Percentiles rank a stretch among this genome's conserved stretches.
Conservation (phyloP, 106 monocot species). For the Platanthera zijinensis region DNA sequence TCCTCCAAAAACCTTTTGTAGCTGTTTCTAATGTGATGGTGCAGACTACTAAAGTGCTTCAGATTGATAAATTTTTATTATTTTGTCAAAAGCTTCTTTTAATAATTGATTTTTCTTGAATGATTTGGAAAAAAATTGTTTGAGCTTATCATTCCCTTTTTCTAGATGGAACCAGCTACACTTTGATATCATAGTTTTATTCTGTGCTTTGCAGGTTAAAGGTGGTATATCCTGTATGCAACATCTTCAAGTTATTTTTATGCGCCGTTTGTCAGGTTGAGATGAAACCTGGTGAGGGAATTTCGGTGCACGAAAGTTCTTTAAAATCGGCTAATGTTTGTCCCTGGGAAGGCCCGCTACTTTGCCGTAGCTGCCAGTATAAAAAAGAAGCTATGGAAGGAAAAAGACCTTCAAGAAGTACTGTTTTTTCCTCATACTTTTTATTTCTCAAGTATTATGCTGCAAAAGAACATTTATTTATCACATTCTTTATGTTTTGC, state of each 20-base stretch:
- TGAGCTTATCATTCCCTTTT: background rate
- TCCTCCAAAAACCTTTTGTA: no score
- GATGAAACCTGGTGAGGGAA: constrained; percentile 80
- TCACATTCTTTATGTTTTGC: background rate
- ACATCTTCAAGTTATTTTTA: constrained; percentile 59
- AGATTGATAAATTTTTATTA: no score
- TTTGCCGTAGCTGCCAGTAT: constrained; percentile 56
- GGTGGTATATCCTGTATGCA: constrained; percentile 41
- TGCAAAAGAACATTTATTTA: background rate
- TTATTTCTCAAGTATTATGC: background rate
- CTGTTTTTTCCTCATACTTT: background rate
- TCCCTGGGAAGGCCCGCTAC: constrained; percentile 75
- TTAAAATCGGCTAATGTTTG: constrained; percentile 19
- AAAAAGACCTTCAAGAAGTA: constrained; percentile 26
- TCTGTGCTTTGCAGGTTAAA: constrained; percentile 41
- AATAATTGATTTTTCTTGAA: background rate
- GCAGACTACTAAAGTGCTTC: no score
- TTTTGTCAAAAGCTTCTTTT: no score
- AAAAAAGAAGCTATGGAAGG: constrained; percentile 95
- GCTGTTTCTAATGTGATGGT: no score
- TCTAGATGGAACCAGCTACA: background rate
- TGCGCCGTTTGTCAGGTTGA: constrained; percentile 79
- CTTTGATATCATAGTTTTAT: background rate
- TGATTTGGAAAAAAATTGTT: background rate
- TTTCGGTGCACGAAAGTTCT: constrained; percentile 43